Conservation (phyloP, 352 stramenopile species). For the Phytophthora syringae region DNA sequence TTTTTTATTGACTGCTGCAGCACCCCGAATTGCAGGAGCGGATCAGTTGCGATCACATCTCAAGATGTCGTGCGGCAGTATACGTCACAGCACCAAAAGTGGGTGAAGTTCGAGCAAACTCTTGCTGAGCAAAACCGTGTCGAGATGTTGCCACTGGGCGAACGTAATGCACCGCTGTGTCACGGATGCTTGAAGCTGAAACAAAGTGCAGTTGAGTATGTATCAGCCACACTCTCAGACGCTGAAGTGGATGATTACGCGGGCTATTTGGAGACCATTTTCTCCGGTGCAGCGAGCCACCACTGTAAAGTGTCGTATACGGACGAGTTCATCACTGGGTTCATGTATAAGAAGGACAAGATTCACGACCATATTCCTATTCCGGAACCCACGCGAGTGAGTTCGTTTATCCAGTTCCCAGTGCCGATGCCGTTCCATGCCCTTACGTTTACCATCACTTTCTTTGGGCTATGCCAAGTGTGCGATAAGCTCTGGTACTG, state of each 20-base stretch:
- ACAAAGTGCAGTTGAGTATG: constrained; percentile 79
- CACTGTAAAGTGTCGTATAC: constrained; percentile 88
- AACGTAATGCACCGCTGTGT: constrained; percentile 82
- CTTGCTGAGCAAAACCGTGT: constrained; percentile 82
- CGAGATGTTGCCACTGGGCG: constrained; percentile 83
- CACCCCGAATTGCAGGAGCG: constrained; percentile 74
- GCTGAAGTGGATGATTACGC: constrained; percentile 68
- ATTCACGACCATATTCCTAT: constrained; percentile 91
- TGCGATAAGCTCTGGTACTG: constrained; percentile 92
- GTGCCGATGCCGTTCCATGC: constrained; percentile 90
- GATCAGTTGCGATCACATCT: constrained; percentile 59
- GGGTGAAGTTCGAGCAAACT: constrained; percentile 77
- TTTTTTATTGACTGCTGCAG: constrained; percentile 28
- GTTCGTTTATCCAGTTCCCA: constrained; percentile 90
- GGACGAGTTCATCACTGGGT: constrained; percentile 87
- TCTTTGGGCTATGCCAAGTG: constrained; percentile 85
- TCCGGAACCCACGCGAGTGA: constrained; percentile 83
- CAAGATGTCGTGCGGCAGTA: constrained; percentile 86
- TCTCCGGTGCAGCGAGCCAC: constrained; percentile 78
- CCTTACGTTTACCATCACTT: constrained; percentile 87
- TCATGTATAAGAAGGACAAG: constrained; percentile 93
- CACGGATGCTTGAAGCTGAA: constrained; percentile 85
- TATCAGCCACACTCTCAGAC: constrained; percentile 65
- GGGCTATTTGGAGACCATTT: constrained; percentile 87
- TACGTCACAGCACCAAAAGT: constrained; percentile 70